Conservation (phyloP, 805 yeast species). For the Metschnikowia rubicola region DNA sequence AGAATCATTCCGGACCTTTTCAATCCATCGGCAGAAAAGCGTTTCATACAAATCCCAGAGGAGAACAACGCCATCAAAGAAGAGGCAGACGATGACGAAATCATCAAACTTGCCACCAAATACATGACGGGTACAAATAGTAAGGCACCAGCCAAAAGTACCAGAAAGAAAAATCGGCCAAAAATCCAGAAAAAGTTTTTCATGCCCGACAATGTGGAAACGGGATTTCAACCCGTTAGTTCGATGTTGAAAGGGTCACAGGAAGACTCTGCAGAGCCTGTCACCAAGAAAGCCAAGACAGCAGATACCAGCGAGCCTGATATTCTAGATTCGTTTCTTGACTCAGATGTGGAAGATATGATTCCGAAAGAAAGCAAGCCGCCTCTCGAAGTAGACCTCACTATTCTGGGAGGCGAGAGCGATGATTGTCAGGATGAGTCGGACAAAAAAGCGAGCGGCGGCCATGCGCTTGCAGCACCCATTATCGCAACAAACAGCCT, state of each 20-base stretch:
- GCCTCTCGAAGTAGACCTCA: neutral
- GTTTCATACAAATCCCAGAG: constrained; percentile 61
- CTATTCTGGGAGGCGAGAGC: neutral
- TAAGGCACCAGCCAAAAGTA: constrained; percentile 14
- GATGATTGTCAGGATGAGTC: too few relatives aligned
- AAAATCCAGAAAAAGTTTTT: constrained; percentile 48
- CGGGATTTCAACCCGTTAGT: constrained; percentile 59
- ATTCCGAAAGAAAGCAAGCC: neutral
- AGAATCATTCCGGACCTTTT: constrained; percentile 63
- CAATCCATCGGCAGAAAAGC: constrained; percentile 55
- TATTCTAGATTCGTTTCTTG: constrained; percentile 13
- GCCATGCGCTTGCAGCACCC: too few relatives aligned
- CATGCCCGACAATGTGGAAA: constrained; percentile 70
- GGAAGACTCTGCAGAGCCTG: neutral
- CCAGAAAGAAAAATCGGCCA: constrained; percentile 12
- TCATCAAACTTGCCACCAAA: constrained; percentile 64
- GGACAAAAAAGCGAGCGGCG: too few relatives aligned
- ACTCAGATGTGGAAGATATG: constrained; percentile 13
- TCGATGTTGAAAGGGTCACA: constrained; percentile 33
- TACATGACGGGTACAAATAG: constrained; percentile 43
- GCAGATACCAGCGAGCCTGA: constrained; percentile 5
- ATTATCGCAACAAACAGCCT: too few relatives aligned
- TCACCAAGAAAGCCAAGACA: neutral
- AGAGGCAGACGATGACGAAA: constrained; percentile 62
- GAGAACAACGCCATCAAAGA: constrained; percentile 57